A percentile compares a stretch with the other conserved stretches of the same genome.
phyloP scores from a whole-genome alignment of 495 filamentous ascomycete species.

The Ascobolus immersus region DNA sequence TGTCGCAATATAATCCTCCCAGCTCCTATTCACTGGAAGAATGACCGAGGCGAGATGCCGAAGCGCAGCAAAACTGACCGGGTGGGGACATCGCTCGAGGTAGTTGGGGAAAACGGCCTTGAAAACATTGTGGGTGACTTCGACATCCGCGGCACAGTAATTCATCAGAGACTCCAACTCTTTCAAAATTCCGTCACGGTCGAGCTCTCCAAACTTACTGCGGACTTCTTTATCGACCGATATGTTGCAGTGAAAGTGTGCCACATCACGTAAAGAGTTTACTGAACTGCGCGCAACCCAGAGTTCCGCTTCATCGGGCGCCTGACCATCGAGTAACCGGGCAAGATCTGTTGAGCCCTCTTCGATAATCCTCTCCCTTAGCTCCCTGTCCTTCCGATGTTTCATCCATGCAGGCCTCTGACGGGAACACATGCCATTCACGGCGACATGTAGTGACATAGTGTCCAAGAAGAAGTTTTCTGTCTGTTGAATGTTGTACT shows the following conservation, averaged over 20 bases:
- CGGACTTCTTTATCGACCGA: constrained; percentile 75
- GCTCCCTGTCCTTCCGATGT: constrained; percentile 64
- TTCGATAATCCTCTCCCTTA: constrained; percentile 52
- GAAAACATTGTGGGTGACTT: constrained; percentile 76
- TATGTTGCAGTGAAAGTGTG: constrained; percentile 80
- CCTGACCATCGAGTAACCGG: constrained; percentile 38
- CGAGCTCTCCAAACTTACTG: constrained; percentile 65
- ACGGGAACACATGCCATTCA: constrained; percentile 96
- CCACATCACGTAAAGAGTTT: constrained; percentile 87
- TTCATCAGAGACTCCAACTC: constrained; percentile 63
- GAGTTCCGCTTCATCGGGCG: constrained; percentile 64
- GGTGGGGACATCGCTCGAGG: constrained; percentile 71
- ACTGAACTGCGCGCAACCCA: constrained; percentile 88
- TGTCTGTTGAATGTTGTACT: constrained; percentile 62
- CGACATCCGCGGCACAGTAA: constrained; percentile 91
- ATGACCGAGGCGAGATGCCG: constrained; percentile 81
- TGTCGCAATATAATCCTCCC: constrained; percentile 56
- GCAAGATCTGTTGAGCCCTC: constrained; percentile 39
- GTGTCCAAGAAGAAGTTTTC: constrained; percentile 82
- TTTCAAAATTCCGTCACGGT: constrained; percentile 36
- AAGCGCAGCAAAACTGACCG: constrained; percentile 85
- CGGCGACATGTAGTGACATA: constrained; percentile 93
- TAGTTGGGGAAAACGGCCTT: constrained; percentile 77
- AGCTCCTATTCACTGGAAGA: constrained; percentile 64
- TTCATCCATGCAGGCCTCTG: constrained; percentile 95